phyloP scores from a whole-genome alignment of 495 filamentous ascomycete species.

The Neurospora discreta region DNA sequence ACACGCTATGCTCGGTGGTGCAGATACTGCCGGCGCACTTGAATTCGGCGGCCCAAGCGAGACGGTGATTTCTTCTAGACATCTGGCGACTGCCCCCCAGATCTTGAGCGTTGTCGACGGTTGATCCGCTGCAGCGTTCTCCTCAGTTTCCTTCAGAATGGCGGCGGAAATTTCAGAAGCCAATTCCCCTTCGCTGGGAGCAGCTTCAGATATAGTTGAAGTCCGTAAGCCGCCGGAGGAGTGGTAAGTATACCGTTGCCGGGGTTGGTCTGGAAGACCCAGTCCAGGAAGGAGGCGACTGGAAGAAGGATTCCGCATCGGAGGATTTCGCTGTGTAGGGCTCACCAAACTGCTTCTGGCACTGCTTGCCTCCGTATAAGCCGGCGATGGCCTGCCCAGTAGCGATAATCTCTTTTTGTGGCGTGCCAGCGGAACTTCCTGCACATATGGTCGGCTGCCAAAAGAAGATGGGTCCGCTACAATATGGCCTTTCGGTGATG shows the following conservation, averaged over 20 bases:
- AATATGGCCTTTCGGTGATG: neutral
- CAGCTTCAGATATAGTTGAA: neutral
- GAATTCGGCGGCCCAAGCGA: neutral
- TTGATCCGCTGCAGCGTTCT: neutral
- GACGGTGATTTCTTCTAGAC: slow-evolving; percentile 3
- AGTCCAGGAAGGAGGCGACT: neutral
- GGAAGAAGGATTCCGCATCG: neutral
- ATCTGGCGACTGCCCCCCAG: slow-evolving; percentile 1
- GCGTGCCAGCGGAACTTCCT: neutral
- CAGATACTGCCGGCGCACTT: neutral
- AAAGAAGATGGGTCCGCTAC: neutral
- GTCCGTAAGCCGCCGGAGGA: neutral
- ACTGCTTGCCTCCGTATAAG: neutral
- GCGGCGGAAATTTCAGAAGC: neutral
- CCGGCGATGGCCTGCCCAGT: neutral
- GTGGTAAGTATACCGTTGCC: neutral
- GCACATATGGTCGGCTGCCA: neutral
- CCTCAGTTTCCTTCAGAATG: neutral
- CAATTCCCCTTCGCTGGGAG: neutral
- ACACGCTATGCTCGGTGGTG: neutral
- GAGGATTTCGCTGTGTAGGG: neutral
- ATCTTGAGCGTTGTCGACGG: neutral
- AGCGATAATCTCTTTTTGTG: neutral
- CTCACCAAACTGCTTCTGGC: neutral
- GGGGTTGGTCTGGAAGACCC: neutral